Evolutionary conservation across 192 early-diverging fungal genomes (phyloP).

Genomic region (Coemansia sp.): DNA sequence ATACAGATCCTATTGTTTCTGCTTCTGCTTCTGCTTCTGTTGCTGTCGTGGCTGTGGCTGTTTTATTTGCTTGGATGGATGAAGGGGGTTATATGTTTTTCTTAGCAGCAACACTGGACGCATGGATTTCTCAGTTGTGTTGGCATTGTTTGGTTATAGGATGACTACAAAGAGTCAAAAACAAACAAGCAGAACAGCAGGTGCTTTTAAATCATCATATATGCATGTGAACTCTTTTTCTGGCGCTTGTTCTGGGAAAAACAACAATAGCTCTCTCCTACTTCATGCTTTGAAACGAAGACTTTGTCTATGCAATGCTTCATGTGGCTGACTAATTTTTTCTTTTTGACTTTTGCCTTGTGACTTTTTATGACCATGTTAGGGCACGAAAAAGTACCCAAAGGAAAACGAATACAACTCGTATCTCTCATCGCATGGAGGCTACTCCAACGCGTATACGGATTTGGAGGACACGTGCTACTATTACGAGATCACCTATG

Average conservation of each 20-base stretch:
- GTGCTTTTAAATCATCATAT: background rate
- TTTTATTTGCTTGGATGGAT: too few relatives aligned
- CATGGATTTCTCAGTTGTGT: background rate
- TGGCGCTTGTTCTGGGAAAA: background rate
- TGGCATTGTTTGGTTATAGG: background rate
- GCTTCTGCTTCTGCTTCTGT: background rate
- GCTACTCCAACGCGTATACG: slow-evolving; percentile 56
- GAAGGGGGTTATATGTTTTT: too few relatives aligned
- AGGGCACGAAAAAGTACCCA: slow-evolving; percentile 72
- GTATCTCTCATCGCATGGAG: slow-evolving; percentile 47
- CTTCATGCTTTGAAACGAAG: background rate
- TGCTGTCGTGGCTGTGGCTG: background rate
- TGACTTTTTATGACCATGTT: slow-evolving; percentile 5
- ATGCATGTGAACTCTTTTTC: slow-evolving; percentile 1
- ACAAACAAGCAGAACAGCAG: background rate
- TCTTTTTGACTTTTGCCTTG: background rate
- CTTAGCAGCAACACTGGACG: background rate
- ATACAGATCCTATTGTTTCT: background rate
- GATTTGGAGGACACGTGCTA: slow-evolving; percentile 54
- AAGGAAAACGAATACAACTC: slow-evolving; percentile 72
- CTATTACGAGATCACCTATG: slow-evolving; percentile 52
- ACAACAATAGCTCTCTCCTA: background rate
- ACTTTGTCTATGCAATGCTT: background rate
- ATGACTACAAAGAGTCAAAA: background rate
- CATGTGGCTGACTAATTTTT: slow-evolving; percentile 1